Conservation (phyloP, 169 alveolate genomes). For the Cyclospora cayetanensis region DNA sequence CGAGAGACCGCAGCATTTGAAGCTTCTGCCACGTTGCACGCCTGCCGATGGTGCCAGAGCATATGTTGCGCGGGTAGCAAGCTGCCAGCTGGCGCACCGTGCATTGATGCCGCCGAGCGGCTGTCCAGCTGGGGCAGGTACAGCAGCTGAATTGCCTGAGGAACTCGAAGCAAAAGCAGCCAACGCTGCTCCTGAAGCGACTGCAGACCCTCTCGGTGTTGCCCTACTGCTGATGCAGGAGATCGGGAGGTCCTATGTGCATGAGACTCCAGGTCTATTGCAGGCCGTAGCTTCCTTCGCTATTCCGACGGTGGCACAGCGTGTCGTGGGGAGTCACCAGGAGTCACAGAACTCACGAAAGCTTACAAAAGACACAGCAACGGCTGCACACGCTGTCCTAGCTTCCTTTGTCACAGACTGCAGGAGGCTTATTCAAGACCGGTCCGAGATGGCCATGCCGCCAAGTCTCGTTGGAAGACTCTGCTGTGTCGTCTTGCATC, state of each 20-base stretch:
- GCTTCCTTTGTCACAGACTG: not conserved
- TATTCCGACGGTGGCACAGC: not conserved
- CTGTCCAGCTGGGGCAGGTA: not conserved
- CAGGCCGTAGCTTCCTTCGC: not conserved
- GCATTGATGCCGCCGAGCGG: not conserved
- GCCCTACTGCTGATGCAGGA: conserved; percentile 1
- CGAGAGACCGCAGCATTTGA: not conserved
- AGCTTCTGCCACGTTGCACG: not conserved
- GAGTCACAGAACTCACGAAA: not conserved
- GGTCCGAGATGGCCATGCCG: conserved; percentile 28
- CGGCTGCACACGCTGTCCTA: not conserved
- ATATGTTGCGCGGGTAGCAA: not conserved
- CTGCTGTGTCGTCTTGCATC: conserved; percentile 17
- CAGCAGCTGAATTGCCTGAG: not conserved
- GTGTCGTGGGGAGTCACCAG: not conserved
- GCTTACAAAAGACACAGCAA: not conserved
- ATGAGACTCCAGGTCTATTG: not conserved
- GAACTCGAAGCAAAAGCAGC: not conserved
- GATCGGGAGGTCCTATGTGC: not conserved
- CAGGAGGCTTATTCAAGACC: conserved; percentile 2
- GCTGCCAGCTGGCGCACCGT: not conserved
- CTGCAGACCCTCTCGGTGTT: not conserved
- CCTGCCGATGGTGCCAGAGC: not conserved
- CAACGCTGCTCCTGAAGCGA: not conserved
- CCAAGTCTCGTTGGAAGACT: not conserved